Evolutionary conservation across 2,329 filamentous ascomycete genomes (phyloP), one percentile per base, ranked within the genome.

Genomic region (Botrytis medusae): DNA sequence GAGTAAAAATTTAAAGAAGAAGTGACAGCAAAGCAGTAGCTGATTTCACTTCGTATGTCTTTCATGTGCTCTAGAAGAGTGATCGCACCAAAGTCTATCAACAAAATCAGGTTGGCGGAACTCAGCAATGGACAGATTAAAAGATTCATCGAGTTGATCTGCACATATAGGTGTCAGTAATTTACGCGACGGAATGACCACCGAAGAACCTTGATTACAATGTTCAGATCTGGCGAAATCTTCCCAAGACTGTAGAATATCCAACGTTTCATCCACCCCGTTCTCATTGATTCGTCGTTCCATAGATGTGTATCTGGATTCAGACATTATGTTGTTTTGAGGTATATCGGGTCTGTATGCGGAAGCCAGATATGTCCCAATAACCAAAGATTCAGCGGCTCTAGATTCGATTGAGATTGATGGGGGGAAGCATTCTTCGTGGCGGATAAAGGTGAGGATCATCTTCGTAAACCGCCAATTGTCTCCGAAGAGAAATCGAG

Each of bases 341-440:
- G 51, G 4, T 29, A 29, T 8, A 16, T 29, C n/a, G 5, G 14
- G 4, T 29, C n/a, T 57, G 51, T 32, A 32, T 18, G 51, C 51
- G 1, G 16, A 18, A 29, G n/a, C 51, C n/a, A 57, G n/a, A 57
- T 18, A 14, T 9, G n/a, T 57, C 18, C 51, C 51, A 3, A 57
- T 1, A 29, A 0, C 0, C 29, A 57, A 29, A 14, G 18, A 18
- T 3, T 29, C n/a, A 3, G 14, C 6, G 51, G n/a, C 14, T 4
- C 8, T 29, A 9, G 14, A 18, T 29, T 6, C 8, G 2, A 32
- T 0, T 2, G 5, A 8, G 2, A 4, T 1, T 57, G 12, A 2
- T 8, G 18, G 5, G n/a, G 3, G 29, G n/a, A 29, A 6, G 18
- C 3, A 1, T 29, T 14, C 14, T 16, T 12, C 0, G 51, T 51